A percentile compares a stretch with the other conserved stretches of the same genome.
These are phyloP conservation scores for Didymella exigua DNA, from an alignment of 2,329 filamentous ascomycete species.

Conservation along the genomic window DNA sequence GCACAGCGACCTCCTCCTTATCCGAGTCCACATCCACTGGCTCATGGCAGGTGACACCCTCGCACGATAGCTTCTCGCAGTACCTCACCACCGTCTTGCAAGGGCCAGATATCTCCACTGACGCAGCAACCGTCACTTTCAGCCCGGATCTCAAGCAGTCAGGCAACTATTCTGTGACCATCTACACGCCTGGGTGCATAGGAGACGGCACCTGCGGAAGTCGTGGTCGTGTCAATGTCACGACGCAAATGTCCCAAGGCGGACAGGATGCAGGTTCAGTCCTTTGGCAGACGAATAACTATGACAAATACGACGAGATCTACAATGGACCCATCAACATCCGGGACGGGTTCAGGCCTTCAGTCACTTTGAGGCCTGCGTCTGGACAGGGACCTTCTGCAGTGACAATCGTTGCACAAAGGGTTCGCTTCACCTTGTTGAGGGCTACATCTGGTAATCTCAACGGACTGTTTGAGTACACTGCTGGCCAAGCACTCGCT, in stretches of 20 bases:
- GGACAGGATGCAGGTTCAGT: conserved; percentile 60
- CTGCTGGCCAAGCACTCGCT: conserved; percentile 68
- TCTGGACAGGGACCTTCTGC: conserved; percentile 61
- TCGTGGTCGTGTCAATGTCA: conserved; percentile 83
- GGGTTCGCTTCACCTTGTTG: conserved; percentile 76
- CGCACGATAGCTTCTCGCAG: conserved; percentile 71
- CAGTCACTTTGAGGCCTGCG: conserved; percentile 76
- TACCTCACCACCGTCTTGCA: conserved; percentile 75
- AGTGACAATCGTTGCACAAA: conserved; percentile 85
- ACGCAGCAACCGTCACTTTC: conserved; percentile 75
- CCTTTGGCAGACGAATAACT: conserved; percentile 90
- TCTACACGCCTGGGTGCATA: conserved; percentile 91
- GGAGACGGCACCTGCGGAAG: conserved; percentile 77
- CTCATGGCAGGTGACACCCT: conserved; percentile 73
- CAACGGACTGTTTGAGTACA: conserved; percentile 89
- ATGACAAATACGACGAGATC: conserved; percentile 94
- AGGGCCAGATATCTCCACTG: conserved; percentile 59
- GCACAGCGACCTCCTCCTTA: conserved; percentile 63
- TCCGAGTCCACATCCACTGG: conserved; percentile 69
- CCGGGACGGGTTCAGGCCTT: conserved; percentile 76
- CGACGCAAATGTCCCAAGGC: conserved; percentile 66
- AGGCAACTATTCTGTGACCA: conserved; percentile 86
- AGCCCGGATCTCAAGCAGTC: conserved; percentile 83
- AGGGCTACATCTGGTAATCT: conserved; percentile 78
- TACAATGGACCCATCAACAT: conserved; percentile 86